Evolutionary conservation across 2,329 filamentous ascomycete species (phyloP).

Genomic region (Claviceps cyperi): DNA sequence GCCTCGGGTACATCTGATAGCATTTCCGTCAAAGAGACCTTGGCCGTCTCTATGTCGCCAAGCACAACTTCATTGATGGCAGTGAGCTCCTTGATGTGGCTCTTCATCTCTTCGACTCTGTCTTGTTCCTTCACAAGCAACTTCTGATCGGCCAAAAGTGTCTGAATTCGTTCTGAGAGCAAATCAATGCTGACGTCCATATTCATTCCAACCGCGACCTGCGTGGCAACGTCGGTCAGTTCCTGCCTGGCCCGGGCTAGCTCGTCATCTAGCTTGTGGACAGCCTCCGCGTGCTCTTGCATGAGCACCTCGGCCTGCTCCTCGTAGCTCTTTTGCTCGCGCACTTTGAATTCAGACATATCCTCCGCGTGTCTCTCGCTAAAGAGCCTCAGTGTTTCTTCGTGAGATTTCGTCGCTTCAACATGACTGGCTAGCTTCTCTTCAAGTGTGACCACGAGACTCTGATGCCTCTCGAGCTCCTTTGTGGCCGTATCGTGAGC

Average conservation of each 20-base stretch:
- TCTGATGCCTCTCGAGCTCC: constrained; percentile 30
- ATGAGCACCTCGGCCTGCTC: constrained; percentile 43
- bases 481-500: constrained; percentile 37
- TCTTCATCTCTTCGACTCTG: constrained; percentile 42
- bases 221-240: constrained; percentile 47
- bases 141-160: constrained; percentile 43
- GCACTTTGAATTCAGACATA: constrained; percentile 31
- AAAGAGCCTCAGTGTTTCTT: constrained; percentile 35
- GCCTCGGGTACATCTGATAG: constrained; percentile 33
- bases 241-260: constrained; percentile 52
- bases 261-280: constrained; percentile 44
- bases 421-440: constrained; percentile 47
- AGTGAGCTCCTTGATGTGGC: constrained; percentile 39
- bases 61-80: constrained; percentile 44
- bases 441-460: constrained; percentile 38
- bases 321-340: constrained; percentile 41
- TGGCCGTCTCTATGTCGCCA: constrained; percentile 47
- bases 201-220: constrained; percentile 45
- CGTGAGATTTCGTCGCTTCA: constrained; percentile 38
- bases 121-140: constrained; percentile 44
- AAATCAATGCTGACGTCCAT: constrained; percentile 54
- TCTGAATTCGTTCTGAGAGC: constrained; percentile 46
- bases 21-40: constrained; percentile 37
- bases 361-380: constrained; percentile 35
- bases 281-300: constrained; percentile 42